Conservation (phyloP, 768 basidiomycete species). For the Termitomyces eurrhizus region DNA sequence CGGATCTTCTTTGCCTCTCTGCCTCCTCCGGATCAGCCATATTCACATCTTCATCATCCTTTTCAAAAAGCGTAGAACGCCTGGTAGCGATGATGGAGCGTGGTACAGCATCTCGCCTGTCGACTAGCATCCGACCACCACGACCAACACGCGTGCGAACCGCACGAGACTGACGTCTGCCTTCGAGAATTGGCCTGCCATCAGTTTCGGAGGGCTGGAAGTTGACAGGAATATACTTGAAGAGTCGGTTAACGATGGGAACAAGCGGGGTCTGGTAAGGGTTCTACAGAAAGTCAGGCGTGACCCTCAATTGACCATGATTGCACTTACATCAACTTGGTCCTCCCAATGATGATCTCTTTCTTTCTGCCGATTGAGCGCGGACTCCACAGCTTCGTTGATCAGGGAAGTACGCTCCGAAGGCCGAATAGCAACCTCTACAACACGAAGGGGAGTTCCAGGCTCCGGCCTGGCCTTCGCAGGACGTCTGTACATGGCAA, state of each 20-base stretch:
- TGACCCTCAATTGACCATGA: too few relatives aligned
- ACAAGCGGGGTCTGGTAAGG: conserved; percentile 64
- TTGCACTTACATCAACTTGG: conserved; percentile 62
- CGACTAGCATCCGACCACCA: conserved; percentile 73
- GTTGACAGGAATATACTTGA: conserved; percentile 53
- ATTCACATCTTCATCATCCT: conserved; percentile 20
- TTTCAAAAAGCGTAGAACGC: conserved; percentile 27
- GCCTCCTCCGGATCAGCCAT: conserved; percentile 30
- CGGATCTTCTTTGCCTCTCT: conserved; percentile 31
- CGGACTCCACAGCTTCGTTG: conserved; percentile 57
- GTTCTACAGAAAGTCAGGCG: conserved; percentile 36
- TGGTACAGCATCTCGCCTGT: conserved; percentile 50
- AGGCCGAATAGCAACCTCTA: conserved; percentile 54
- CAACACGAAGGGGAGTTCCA: conserved; percentile 34
- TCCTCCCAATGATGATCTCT: conserved; percentile 85
- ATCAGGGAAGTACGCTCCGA: conserved; percentile 63
- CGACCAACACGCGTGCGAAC: conserved; percentile 80
- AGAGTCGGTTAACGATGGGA: conserved; percentile 59
- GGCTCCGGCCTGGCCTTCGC: conserved; percentile 53
- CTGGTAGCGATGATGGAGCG: conserved; percentile 19
- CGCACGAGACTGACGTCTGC: conserved; percentile 31
- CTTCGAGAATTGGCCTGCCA: conserved; percentile 18
- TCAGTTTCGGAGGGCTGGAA: conserved; percentile 29
- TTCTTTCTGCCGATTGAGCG: conserved; percentile 62
- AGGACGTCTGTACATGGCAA: conserved; percentile 35